Evolutionary conservation across 2,329 filamentous ascomycete species (phyloP).

Genomic region (Ceratocystis diversiconidia): DNA sequence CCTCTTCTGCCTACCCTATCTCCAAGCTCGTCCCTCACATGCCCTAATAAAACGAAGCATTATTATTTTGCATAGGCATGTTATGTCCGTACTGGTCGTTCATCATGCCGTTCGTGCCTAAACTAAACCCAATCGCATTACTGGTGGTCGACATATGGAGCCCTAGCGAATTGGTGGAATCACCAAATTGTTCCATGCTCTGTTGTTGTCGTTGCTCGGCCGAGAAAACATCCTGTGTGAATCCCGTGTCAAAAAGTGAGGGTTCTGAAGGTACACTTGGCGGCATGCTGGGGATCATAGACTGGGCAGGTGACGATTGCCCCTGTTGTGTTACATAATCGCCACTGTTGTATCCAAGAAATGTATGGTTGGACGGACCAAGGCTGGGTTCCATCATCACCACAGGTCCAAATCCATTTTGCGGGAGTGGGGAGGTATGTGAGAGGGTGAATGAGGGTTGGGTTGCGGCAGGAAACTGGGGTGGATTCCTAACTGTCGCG

Average conservation of each 20-base stretch:
- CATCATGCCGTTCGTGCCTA: background rate
- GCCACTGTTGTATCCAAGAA: background rate
- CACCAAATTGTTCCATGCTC: background rate
- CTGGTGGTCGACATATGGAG: background rate
- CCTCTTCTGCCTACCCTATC: background rate
- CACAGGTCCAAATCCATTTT: background rate
- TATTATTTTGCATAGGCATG: background rate
- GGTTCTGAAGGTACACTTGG: background rate
- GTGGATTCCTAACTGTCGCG: background rate
- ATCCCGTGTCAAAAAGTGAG: background rate
- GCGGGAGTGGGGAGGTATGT: background rate
- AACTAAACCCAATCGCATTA: background rate
- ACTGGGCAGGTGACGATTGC: constrained; percentile 11
- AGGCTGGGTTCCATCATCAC: background rate
- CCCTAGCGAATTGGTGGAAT: background rate
- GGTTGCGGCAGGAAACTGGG: constrained; percentile 7
- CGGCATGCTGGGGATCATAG: background rate
- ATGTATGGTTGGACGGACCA: background rate
- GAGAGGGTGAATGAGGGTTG: background rate
- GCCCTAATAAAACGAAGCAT: background rate
- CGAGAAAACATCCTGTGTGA: background rate
- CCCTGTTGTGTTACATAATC: background rate
- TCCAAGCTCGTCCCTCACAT: background rate
- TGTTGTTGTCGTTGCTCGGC: background rate
- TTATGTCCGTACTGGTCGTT: background rate